A percentile compares a stretch with the other conserved stretches of the same genome.
phyloP scores from a whole-genome alignment of 1,284 basidiomycete species.

The Cutaneotrichosporon cavernicola region DNA sequence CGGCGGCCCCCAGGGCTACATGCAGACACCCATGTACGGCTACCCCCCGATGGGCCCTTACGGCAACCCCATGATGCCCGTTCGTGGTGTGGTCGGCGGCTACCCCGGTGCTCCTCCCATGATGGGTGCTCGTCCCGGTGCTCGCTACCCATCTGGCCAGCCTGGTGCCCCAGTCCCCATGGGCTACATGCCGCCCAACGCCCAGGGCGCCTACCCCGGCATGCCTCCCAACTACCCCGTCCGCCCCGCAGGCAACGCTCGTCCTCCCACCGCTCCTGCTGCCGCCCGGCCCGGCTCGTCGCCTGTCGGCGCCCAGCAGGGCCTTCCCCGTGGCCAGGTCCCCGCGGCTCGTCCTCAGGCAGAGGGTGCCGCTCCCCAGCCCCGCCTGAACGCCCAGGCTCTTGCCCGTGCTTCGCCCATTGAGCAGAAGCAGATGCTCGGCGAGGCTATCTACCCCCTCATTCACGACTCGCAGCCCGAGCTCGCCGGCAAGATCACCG shows the following conservation, averaged over 20 bases:
- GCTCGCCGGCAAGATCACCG: constrained; percentile 94
- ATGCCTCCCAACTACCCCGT: constrained; percentile 47
- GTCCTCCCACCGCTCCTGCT: constrained; percentile 55
- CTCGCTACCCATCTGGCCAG: constrained; percentile 71
- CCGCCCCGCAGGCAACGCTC: constrained; percentile 39
- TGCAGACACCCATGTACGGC: constrained; percentile 79
- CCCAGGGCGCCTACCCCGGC: constrained; percentile 60
- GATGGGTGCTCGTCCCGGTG: constrained; percentile 68
- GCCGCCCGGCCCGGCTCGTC: constrained; percentile 52
- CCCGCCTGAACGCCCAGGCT: constrained; percentile 55
- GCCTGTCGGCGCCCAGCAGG: constrained; percentile 52
- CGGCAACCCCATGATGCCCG: constrained; percentile 56
- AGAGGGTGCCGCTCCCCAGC: constrained; percentile 45
- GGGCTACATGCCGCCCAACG: constrained; percentile 57
- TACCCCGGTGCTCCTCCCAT: constrained; percentile 69
- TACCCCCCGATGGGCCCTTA: constrained; percentile 76
- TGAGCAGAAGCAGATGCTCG: constrained; percentile 97
- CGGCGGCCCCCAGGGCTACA: constrained; percentile 67
- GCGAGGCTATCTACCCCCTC: constrained; percentile 87
- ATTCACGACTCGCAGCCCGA: constrained; percentile 76
- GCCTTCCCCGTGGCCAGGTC: constrained; percentile 49
- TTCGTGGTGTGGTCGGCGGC: constrained; percentile 52
- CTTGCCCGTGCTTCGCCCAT: constrained; percentile 73
- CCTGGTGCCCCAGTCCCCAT: constrained; percentile 46
- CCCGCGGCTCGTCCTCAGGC: constrained; percentile 57